Percentiles rank a stretch among this genome's conserved stretches.
These are phyloP conservation scores for Quercus berberidifolia DNA, from an alignment of 306 rosid species.

Conservation along the genomic window DNA sequence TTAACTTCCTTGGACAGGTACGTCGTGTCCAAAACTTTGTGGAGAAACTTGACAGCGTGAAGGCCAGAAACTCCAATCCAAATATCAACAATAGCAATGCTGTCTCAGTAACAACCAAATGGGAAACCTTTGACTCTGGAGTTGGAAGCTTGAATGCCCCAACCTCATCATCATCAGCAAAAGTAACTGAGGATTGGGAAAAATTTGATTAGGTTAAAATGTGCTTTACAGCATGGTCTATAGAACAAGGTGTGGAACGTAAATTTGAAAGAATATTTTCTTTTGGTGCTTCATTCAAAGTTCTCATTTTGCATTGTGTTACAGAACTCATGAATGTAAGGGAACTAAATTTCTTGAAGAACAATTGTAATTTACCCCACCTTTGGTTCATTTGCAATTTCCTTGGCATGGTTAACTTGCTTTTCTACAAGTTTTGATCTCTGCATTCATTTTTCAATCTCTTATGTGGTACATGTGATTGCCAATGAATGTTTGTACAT, in stretches of 20 bases:
- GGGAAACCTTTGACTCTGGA: conserved; percentile 70
- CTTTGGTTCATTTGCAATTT: too few relatives aligned
- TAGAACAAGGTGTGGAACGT: neutral
- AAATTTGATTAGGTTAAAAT: conserved; percentile 37
- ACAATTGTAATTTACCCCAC: too few relatives aligned
- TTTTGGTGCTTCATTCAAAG: conserved; percentile 3
- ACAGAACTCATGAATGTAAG: neutral
- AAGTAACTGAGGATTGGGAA: conserved; percentile 49
- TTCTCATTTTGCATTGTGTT: conserved; percentile 16
- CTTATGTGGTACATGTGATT: neutral
- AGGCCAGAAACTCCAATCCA: conserved; percentile 55
- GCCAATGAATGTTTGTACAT: neutral
- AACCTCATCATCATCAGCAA: conserved; percentile 39
- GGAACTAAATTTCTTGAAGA: too few relatives aligned
- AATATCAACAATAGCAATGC: conserved; percentile 38
- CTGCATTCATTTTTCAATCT: neutral
- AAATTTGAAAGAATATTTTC: conserved; percentile 13
- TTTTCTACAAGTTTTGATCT: neutral
- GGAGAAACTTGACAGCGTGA: conserved; percentile 60
- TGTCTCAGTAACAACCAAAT: conserved; percentile 55
- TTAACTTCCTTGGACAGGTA: conserved; percentile 43
- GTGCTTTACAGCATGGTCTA: neutral
- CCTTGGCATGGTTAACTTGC: neutral
- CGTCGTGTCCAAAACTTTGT: conserved; percentile 70
- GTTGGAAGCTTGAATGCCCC: conserved; percentile 65